Base-by-base conservation (phyloP, 2,329 filamentous ascomycete genomes). In the Davidsoniella australis region DNA sequence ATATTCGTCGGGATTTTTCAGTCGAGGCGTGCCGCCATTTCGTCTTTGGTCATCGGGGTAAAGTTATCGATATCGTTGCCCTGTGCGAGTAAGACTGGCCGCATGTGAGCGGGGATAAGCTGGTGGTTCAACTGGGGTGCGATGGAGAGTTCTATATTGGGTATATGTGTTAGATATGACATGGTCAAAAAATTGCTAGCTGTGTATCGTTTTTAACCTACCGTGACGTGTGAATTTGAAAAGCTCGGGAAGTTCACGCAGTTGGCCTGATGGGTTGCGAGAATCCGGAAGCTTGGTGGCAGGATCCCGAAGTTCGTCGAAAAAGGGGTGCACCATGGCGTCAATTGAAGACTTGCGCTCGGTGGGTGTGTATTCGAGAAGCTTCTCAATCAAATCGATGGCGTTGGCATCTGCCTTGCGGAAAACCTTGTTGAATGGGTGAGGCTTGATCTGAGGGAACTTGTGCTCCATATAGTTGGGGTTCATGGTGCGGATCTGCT, bases 401-500 rank as follows among this genome's bases (percentile, higher is more conserved):
- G 91, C 89, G 60, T 86, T 88, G 29, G 79, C 75, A 57, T 94
- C 86, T 50, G 91, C 91, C 75, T 93, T 95, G 58, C 91, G 82
- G 76, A 98, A 96, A 50, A 98, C 91, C 76, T 96, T 96, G 70
- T 84, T 93, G 73, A 98, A 98, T 24, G 91, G 91, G 62, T 98
- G 91, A 52, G 91, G 91, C 72, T 98, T 98, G 71, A 98, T 98
- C 67, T 98, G 91, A 44, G 91, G 91, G 68, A 98, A 98, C 71
- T 96, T 96, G 71, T 98, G 91, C 70, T 98, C 91, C 91, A 98
- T 98, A 68, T 98, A 98, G 68, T 98, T 98, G 53, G 91, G 91
- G 67, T 98, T 98, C 91, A 98, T 98, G 56, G 91, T 98, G 58
- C 91, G 85, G 61, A 98, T 98, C 67, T 98, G 91, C 65, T 98